Evolutionary conservation across 1,284 basidiomycete genomes (phyloP), one percentile per base, ranked within the genome.

Genomic region (Termitomyces sp.): DNA sequence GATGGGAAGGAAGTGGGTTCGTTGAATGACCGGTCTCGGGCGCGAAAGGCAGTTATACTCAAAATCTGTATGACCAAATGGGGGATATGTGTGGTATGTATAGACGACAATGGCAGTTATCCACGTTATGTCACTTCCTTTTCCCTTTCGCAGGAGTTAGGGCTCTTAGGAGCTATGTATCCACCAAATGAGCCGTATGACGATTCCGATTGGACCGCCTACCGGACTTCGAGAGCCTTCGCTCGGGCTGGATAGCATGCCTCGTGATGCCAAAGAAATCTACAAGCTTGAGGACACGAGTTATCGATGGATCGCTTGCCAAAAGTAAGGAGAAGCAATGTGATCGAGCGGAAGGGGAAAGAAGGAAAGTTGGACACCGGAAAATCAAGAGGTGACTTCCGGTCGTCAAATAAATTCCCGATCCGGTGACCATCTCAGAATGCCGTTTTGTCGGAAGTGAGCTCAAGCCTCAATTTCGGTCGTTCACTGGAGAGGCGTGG

Each of bases 161-260:
- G 44, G 10, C 21, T 40, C 44, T 47, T 45, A 56, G 55, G 55
- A 46, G 49, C 50, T 52, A 56, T 59, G n/a, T n/a, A n/a, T n/a
- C n/a, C 53, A 51, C 35, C 34, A 48, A 49, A 47, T 50, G 33
- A 46, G 53, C 51, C 41, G 40, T 51, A 44, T 54, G 21, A 5
- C 50, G 33, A 40, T 46, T 57, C 60, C 60, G 60, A 57, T 60
- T 60, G 52, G 58, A 52, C 52, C 59, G 57, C 55, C 30, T 51
- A 46, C 33, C 11, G 8, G 46, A 28, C 55, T 57, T 49, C 49
- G 42, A 42, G 56, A 46, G 50, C 40, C 39, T 33, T 45, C 50
- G 39, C 46, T 47, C 47, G 38, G 52, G 24, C 42, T 37, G 34
- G 45, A 46, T 51, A 26, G 28, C 28, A 44, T 40, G 37, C 48